These are phyloP conservation scores for Kwoniella sp. DNA, from an alignment of 768 basidiomycete species.

Conservation along the genomic window DNA sequence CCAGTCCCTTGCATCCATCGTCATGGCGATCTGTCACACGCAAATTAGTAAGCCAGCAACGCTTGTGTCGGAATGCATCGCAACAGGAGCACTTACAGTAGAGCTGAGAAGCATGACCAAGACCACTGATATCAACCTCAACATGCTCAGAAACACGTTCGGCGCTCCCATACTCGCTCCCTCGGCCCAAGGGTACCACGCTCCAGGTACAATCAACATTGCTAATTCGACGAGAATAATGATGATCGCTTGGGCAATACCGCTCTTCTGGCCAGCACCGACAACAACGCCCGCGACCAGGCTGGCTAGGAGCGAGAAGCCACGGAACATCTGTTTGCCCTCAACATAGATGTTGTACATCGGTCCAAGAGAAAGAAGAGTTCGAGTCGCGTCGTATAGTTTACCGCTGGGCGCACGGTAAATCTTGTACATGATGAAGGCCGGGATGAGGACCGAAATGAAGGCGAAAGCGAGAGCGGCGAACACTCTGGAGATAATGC, in stretches of 20 bases:
- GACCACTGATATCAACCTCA: conserved; percentile 85
- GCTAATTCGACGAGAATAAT: conserved; percentile 85
- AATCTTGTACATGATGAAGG: conserved; percentile 73
- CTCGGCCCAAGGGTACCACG: conserved; percentile 96
- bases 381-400: conserved; percentile 91
- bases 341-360: conserved; percentile 93
- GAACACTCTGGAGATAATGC: conserved; percentile 69
- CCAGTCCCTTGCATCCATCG: conserved; percentile 80
- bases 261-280: conserved; percentile 85
- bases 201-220: conserved; percentile 81
- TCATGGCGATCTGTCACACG: conserved; percentile 72
- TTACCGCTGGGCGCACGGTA: conserved; percentile 79
- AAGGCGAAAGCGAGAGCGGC: conserved; percentile 78
- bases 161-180: conserved; percentile 96
- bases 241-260: conserved; percentile 87
- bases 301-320: conserved; percentile 77
- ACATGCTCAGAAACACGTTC: conserved; percentile 88
- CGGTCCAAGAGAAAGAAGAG: conserved; percentile 83
- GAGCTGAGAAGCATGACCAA: conserved; percentile 87
- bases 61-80: no score
- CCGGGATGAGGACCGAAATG: conserved; percentile 76
- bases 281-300: conserved; percentile 79
- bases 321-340: conserved; percentile 84
- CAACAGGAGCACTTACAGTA: conserved; percentile 63
- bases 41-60: not conserved